A percentile compares a stretch with the other conserved stretches of the same genome.
phyloP scores from a whole-genome alignment of 2,329 filamentous ascomycete genomes.

The Conoideocrella luteorostrata region DNA sequence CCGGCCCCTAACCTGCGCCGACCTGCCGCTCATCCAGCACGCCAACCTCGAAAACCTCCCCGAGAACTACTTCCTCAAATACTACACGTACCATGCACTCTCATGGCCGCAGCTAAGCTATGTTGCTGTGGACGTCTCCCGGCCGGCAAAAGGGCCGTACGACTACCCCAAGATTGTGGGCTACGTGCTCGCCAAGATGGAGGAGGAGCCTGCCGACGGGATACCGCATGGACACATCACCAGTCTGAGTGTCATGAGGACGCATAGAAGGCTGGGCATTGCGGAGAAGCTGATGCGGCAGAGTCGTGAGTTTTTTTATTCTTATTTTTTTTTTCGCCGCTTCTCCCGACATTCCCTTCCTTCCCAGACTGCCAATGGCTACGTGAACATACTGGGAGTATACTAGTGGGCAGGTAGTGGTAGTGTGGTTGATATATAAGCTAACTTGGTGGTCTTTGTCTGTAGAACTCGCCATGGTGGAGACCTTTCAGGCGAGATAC shows the following conservation, averaged over 20 bases:
- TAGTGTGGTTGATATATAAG: too few species aligned
- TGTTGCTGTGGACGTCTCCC: conserved; percentile 86
- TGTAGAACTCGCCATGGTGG: conserved; percentile 88
- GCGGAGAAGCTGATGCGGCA: conserved; percentile 98
- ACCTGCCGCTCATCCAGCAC: conserved; percentile 90
- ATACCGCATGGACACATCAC: conserved; percentile 95
- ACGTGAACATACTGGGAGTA: too few species aligned
- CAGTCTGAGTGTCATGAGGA: conserved; percentile 90
- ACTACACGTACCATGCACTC: conserved; percentile 98
- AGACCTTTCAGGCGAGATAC: conserved; percentile 85
- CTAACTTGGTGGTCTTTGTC: too few species aligned
- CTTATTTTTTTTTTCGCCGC: not conserved
- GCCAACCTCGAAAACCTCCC: conserved; percentile 98
- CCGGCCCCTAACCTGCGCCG: conserved; percentile 72
- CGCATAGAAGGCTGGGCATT: conserved; percentile 82
- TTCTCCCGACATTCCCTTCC: not conserved
- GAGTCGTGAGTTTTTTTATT: conserved; percentile 59
- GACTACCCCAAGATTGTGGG: conserved; percentile 97
- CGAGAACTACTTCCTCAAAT: conserved; percentile 99
- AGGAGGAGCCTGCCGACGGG: conserved; percentile 90
- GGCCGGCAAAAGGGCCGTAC: conserved; percentile 69
- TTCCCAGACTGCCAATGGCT: not conserved
- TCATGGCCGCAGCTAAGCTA: conserved; percentile 97
- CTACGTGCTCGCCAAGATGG: conserved; percentile 99
- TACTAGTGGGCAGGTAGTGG: too few species aligned